phyloP scores from a whole-genome alignment of 345 rosid species.

The Eutrema heterophyllum region DNA sequence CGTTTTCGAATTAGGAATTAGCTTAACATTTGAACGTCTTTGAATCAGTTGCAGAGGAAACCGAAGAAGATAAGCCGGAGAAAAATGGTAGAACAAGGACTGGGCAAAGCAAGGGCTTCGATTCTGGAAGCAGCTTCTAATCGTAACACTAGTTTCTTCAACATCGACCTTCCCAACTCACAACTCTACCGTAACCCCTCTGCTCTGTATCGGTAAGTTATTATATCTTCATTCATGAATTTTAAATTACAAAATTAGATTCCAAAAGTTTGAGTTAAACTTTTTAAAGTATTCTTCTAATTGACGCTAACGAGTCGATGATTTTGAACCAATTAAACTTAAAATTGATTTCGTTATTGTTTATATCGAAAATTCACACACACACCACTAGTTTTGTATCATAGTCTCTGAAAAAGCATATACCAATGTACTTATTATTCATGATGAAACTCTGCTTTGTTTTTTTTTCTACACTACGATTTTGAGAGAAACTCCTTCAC shows the following conservation, averaged over 20 bases:
- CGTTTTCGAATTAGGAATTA: background rate
- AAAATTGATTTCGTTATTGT: background rate
- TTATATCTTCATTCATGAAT: background rate
- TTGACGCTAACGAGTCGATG: constrained; percentile 14
- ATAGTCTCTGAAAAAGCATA: constrained; percentile 19
- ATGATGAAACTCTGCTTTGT: constrained; percentile 23
- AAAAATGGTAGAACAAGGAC: constrained; percentile 45
- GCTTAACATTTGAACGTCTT: background rate
- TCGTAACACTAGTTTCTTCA: constrained; percentile 24
- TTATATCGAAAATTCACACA: background rate
- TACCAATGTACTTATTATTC: constrained; percentile 4
- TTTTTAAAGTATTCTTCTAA: background rate
- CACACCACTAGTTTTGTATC: constrained; percentile 20
- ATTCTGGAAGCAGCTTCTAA: constrained; percentile 42
- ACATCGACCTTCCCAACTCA: constrained; percentile 14
- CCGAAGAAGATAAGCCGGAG: constrained; percentile 30
- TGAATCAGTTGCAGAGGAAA: constrained; percentile 39
- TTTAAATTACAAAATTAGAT: background rate
- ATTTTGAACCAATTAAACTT: background rate
- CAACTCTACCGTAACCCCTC: constrained; percentile 52
- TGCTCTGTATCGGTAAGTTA: constrained; percentile 59
- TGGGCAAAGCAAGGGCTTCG: constrained; percentile 60
- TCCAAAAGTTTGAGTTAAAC: constrained; percentile 14
- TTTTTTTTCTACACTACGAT: background rate
- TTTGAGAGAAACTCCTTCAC: background rate